phyloP scores from a whole-genome alignment of 352 stramenopile genomes.

The Globisporangium polare region DNA sequence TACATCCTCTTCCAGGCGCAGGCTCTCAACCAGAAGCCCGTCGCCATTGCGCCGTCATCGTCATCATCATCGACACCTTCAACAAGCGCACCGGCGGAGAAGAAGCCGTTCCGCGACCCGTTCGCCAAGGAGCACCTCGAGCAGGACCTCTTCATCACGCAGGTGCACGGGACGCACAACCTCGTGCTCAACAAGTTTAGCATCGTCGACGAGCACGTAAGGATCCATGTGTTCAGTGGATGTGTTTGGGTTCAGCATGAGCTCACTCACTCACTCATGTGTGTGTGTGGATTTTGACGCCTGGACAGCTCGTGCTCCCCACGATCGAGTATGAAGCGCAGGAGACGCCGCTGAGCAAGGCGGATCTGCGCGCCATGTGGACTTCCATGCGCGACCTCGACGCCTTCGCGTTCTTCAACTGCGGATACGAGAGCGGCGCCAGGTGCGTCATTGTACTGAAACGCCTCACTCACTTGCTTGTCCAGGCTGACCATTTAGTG shows the following conservation, averaged over 20 bases:
- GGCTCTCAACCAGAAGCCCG: conserved; percentile 34
- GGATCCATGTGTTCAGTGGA: neutral
- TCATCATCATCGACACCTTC: neutral
- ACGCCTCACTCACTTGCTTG: no score
- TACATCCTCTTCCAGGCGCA: conserved; percentile 61
- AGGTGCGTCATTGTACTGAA: conserved; percentile 40
- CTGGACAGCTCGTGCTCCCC: conserved; percentile 45
- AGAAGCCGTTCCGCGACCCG: conserved; percentile 50
- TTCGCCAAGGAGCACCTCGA: conserved; percentile 75
- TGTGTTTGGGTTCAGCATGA: neutral
- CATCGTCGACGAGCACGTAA: conserved; percentile 70
- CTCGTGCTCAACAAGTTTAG: conserved; percentile 84
- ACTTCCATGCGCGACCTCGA: conserved; percentile 66
- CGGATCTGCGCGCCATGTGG: conserved; percentile 69
- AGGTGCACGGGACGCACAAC: conserved; percentile 69
- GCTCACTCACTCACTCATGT: neutral
- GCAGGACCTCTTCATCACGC: conserved; percentile 57
- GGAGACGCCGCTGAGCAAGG: conserved; percentile 39
- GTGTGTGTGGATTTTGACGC: neutral
- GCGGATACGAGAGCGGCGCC: conserved; percentile 73
- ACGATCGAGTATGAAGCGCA: conserved; percentile 72
- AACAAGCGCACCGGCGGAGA: conserved; percentile 2
- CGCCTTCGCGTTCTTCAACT: conserved; percentile 85
- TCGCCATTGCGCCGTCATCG: conserved; percentile 13
- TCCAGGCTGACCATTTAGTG: neutral